These are phyloP conservation scores for Paraconiothyrium brasiliense DNA, from an alignment of 2,329 filamentous ascomycete genomes.

Conservation along the genomic window DNA sequence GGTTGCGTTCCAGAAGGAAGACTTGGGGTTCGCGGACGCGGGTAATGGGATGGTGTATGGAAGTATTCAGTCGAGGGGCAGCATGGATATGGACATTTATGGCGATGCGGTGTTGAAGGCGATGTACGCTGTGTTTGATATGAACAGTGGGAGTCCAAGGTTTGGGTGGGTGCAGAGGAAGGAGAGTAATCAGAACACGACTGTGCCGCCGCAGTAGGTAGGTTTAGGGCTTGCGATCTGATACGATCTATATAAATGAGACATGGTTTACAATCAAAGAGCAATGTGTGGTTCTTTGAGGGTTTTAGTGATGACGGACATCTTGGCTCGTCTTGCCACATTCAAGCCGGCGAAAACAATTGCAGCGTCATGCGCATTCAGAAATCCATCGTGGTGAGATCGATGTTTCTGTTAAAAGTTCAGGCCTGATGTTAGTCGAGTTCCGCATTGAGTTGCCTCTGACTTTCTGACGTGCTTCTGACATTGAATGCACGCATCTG, in stretches of 20 bases:
- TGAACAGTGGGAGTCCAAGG: conserved; percentile 29
- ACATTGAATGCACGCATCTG: background rate
- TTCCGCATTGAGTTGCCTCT: background rate
- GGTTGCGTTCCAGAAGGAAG: conserved; percentile 35
- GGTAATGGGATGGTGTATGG: conserved; percentile 34
- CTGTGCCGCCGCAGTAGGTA: conserved; percentile 20
- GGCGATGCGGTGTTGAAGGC: conserved; percentile 35
- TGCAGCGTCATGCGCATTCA: too few relatives aligned
- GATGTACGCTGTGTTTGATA: conserved; percentile 37
- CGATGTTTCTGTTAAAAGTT: too few relatives aligned
- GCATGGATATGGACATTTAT: conserved; percentile 34
- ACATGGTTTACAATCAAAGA: background rate
- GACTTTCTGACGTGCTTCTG: conserved; percentile 5
- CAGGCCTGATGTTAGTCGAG: background rate
- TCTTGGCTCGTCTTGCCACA: too few relatives aligned
- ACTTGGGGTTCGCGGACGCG: conserved; percentile 35
- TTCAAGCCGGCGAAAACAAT: too few relatives aligned
- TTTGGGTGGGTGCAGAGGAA: conserved; percentile 37
- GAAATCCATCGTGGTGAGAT: too few relatives aligned
- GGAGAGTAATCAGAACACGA: conserved; percentile 29
- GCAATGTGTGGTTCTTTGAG: too few relatives aligned
- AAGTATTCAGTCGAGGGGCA: conserved; percentile 33
- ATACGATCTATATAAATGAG: background rate
- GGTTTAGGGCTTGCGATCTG: background rate
- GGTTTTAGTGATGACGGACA: too few relatives aligned